These are phyloP conservation scores for Chalciporus pseudorubinellus DNA, from an alignment of 768 basidiomycete genomes.

Conservation along the genomic window DNA sequence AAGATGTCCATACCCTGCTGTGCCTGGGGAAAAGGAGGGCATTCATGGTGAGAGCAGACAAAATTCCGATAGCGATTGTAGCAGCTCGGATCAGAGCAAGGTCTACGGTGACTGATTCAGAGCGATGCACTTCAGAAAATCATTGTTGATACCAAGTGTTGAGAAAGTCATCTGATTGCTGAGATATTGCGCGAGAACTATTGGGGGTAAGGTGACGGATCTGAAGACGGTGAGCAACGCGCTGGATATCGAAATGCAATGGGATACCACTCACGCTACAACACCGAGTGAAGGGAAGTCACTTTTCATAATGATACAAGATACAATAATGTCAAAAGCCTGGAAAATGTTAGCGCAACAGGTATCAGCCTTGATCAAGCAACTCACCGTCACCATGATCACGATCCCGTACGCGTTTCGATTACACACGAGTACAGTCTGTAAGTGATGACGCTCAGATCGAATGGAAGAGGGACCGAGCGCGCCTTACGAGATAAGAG, in stretches of 20 bases:
- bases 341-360: conserved; percentile 12
- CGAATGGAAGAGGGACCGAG: not conserved
- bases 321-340: conserved; percentile 43
- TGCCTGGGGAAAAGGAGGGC: conserved; percentile 46
- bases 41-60: conserved; percentile 44
- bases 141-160: conserved; percentile 24
- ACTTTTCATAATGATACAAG: conserved; percentile 26
- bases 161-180: conserved; percentile 26
- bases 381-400: conserved; percentile 36
- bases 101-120: conserved; percentile 23
- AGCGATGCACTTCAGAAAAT: not conserved
- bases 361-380: not conserved
- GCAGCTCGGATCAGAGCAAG: conserved; percentile 39
- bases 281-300: conserved; percentile 40
- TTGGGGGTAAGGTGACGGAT: conserved; percentile 44
- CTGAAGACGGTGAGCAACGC: conserved; percentile 19
- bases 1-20: conserved; percentile 35
- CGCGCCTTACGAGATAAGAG: conserved; percentile 30
- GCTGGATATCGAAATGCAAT: not conserved
- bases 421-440: conserved; percentile 40
- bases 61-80: conserved; percentile 45
- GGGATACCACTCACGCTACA: conserved; percentile 37
- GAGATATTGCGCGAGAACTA: conserved; percentile 35
- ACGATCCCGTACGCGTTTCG: conserved; percentile 44
- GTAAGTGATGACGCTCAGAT: not conserved